These are phyloP conservation scores for Penicillium sp. DNA, from an alignment of 2,329 filamentous ascomycete species.

Conservation along the genomic window DNA sequence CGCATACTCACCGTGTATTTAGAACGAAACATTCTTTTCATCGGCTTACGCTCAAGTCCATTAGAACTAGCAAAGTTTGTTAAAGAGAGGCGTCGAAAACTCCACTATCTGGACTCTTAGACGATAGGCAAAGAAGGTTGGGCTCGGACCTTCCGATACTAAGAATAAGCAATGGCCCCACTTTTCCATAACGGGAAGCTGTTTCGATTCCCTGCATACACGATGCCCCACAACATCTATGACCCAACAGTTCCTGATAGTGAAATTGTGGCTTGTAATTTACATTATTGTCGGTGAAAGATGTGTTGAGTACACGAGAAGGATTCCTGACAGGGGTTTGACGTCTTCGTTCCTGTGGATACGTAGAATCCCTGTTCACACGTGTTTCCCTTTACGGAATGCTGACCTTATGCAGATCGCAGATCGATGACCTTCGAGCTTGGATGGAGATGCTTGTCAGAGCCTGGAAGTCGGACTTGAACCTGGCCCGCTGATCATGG, in stretches of 20 bases:
- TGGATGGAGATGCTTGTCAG: neutral
- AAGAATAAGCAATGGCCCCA: neutral
- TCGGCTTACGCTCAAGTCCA: neutral
- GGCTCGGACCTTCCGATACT: no score
- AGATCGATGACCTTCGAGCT: neutral
- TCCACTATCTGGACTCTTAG: neutral
- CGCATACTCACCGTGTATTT: no score
- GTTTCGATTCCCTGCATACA: neutral
- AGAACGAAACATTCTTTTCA: no score
- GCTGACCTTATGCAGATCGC: neutral
- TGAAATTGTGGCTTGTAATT: no score
- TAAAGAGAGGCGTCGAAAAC: neutral
- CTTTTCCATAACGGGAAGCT: neutral
- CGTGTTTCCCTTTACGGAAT: neutral
- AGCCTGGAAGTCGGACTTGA: neutral
- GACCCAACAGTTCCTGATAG: neutral
- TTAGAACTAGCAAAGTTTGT: neutral
- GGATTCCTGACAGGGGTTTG: no score
- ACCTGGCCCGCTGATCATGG: neutral
- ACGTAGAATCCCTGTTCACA: neutral
- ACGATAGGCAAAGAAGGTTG: neutral
- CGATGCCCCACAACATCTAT: neutral
- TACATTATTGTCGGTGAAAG: no score
- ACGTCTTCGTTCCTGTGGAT: neutral
- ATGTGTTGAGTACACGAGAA: no score